A percentile compares a stretch with the other conserved stretches of the same genome.
Evolutionary conservation across 495 filamentous ascomycete genomes (phyloP).

Genomic region (Mytilinidion resinicola): DNA sequence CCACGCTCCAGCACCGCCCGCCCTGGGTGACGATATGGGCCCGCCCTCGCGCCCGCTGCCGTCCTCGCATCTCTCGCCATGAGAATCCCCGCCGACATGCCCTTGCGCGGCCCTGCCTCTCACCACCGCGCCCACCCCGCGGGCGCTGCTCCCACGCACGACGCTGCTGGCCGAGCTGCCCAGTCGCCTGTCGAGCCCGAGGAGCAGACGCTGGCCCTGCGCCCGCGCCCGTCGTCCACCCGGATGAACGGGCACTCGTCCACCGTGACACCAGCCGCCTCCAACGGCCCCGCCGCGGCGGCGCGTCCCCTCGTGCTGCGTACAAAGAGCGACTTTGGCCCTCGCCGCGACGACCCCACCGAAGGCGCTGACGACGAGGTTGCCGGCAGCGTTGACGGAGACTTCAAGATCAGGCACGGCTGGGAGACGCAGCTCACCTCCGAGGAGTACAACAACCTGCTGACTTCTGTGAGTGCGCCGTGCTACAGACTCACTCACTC

Average conservation of each 20-base stretch:
- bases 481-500: no score
- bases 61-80: constrained; percentile 13
- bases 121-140: constrained; percentile 15
- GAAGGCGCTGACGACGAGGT: constrained; percentile 19
- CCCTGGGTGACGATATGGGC: constrained; percentile 15
- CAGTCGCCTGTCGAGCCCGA: background rate
- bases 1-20: background rate
- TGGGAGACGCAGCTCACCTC: constrained; percentile 66
- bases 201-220: constrained; percentile 10
- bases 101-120: constrained; percentile 12
- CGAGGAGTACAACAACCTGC: constrained; percentile 47
- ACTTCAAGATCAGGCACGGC: constrained; percentile 49
- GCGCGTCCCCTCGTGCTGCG: constrained; percentile 51
- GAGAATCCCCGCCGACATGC: constrained; percentile 23
- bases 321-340: constrained; percentile 66
- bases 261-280: constrained; percentile 1
- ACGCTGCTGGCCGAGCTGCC: background rate
- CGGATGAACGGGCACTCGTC: constrained; percentile 16
- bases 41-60: constrained; percentile 3
- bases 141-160: constrained; percentile 1
- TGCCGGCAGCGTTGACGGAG: constrained; percentile 30
- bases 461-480: constrained; percentile 48
- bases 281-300: background rate
- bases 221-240: constrained; percentile 14
- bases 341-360: constrained; percentile 28